These are phyloP conservation scores for Cadophora sp. DNA, from an alignment of 2,329 filamentous ascomycete species.

Conservation along the genomic window DNA sequence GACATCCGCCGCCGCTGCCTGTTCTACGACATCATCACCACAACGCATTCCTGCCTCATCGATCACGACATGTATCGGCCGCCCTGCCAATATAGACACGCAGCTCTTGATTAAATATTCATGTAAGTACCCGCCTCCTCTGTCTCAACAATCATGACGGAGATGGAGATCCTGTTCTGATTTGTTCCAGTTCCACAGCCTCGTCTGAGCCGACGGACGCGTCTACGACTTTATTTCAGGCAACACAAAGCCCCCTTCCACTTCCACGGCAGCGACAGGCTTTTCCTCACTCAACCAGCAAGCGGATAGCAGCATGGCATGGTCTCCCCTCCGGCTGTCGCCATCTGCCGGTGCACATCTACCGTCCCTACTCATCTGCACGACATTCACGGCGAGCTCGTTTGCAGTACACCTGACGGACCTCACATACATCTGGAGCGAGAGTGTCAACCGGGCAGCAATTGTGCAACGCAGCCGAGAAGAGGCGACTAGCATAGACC, in stretches of 20 bases:
- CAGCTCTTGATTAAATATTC: slow-evolving; percentile 22
- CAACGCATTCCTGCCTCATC: slow-evolving; percentile 29
- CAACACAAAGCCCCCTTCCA: slow-evolving; percentile 12
- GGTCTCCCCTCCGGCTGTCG: slow-evolving; percentile 37
- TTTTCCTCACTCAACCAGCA: slow-evolving; percentile 8
- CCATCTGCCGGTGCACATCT: slow-evolving; percentile 45
- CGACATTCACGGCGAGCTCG: slow-evolving; percentile 58
- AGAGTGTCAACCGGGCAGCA: slow-evolving; percentile 64
- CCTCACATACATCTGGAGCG: slow-evolving; percentile 75
- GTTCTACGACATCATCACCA: slow-evolving; percentile 12
- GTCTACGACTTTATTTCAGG: slow-evolving; percentile 1
- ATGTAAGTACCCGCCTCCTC: slow-evolving; percentile 25
- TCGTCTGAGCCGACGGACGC: slow-evolving; percentile 21
- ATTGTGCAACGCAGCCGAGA: slow-evolving; percentile 68
- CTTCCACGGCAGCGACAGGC: background rate
- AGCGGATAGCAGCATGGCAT: slow-evolving; percentile 35
- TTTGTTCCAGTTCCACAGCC: slow-evolving; percentile 32
- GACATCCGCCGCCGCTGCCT: slow-evolving; percentile 3
- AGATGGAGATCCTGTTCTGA: slow-evolving; percentile 9
- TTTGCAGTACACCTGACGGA: slow-evolving; percentile 76
- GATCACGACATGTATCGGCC: slow-evolving; percentile 17
- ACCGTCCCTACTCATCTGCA: slow-evolving; percentile 70
- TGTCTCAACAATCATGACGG: slow-evolving; percentile 11
- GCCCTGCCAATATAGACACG: background rate
- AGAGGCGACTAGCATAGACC: slow-evolving; percentile 75